A percentile compares a stretch with the other conserved stretches of the same genome.
These are phyloP conservation scores for Phaeolepiota aurea DNA, from an alignment of 768 basidiomycete species.

Conservation along the genomic window DNA sequence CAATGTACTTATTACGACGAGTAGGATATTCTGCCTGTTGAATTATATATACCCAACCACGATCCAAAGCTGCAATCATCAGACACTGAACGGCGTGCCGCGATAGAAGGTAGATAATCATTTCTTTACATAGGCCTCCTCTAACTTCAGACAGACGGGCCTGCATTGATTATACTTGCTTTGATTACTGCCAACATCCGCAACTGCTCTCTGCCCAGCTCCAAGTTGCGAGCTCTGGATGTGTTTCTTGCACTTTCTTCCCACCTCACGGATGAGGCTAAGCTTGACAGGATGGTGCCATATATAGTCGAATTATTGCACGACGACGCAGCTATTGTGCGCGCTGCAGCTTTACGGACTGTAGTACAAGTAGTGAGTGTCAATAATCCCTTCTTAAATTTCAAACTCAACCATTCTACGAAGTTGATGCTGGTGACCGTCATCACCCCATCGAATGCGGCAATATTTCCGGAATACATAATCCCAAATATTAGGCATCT, in stretches of 20 bases:
- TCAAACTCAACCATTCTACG: neutral
- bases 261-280: constrained; percentile 89
- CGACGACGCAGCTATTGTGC: constrained; percentile 78
- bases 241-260: constrained; percentile 75
- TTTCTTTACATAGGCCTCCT: neutral
- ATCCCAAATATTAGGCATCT: constrained; percentile 84
- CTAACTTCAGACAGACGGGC: constrained; percentile 52
- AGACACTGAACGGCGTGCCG: constrained; percentile 42
- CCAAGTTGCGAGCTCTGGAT: constrained; percentile 79
- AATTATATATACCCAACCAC: constrained; percentile 66
- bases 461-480: constrained; percentile 93
- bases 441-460: constrained; percentile 73
- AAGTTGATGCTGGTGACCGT: constrained; percentile 54
- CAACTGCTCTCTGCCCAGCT: constrained; percentile 79
- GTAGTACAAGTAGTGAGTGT: constrained; percentile 73
- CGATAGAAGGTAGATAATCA: constrained; percentile 45
- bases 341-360: constrained; percentile 70
- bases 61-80: constrained; percentile 43
- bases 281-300: constrained; percentile 87
- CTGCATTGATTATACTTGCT: constrained; percentile 81
- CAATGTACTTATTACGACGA: constrained; percentile 1
- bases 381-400: constrained; percentile 1
- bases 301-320: constrained; percentile 84
- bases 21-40: constrained; percentile 74
- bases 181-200: constrained; percentile 84